A percentile compares a stretch with the other conserved stretches of the same genome.
phyloP scores from a whole-genome alignment of 169 alveolate genomes.

The Fabrea salina region DNA sequence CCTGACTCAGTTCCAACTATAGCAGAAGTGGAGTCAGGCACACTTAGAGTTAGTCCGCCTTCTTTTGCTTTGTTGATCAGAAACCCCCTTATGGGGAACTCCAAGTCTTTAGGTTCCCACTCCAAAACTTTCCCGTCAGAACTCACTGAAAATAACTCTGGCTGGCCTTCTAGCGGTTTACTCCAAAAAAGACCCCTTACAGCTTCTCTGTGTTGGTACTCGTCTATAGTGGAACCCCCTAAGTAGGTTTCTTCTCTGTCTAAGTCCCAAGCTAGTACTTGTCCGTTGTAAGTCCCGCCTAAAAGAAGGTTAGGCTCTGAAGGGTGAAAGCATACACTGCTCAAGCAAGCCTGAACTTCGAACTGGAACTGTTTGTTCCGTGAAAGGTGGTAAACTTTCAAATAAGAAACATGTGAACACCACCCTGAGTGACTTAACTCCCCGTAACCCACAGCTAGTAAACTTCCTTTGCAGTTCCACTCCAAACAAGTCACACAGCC shows the following conservation, averaged over 20 bases:
- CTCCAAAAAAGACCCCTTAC: slow-evolving; percentile 49
- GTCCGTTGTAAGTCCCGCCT: slow-evolving; percentile 60
- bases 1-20: slow-evolving; percentile 60
- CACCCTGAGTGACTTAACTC: neutral
- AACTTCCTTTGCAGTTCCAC: slow-evolving; percentile 20
- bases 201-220: slow-evolving; percentile 61
- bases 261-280: slow-evolving; percentile 45
- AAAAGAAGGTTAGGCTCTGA: slow-evolving; percentile 45
- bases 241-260: slow-evolving; percentile 39
- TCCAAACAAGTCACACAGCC: neutral
- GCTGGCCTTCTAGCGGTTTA: slow-evolving; percentile 2
- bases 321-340: slow-evolving; percentile 43
- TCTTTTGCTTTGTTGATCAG: slow-evolving; percentile 36
- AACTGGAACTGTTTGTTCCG: neutral
- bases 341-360: slow-evolving; percentile 48
- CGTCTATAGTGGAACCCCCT: slow-evolving; percentile 39
- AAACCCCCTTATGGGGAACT: slow-evolving; percentile 48
- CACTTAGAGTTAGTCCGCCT: slow-evolving; percentile 10
- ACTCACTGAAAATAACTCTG: slow-evolving; percentile 14
- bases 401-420: neutral
- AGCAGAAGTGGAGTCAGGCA: slow-evolving; percentile 38
- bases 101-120: slow-evolving; percentile 45
- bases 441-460: slow-evolving; percentile 21
- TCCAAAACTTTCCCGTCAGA: slow-evolving; percentile 59
- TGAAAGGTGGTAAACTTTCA: neutral